Conservation (phyloP, 2,329 filamentous ascomycete genomes). For the Chalaropsis ovoidea region DNA sequence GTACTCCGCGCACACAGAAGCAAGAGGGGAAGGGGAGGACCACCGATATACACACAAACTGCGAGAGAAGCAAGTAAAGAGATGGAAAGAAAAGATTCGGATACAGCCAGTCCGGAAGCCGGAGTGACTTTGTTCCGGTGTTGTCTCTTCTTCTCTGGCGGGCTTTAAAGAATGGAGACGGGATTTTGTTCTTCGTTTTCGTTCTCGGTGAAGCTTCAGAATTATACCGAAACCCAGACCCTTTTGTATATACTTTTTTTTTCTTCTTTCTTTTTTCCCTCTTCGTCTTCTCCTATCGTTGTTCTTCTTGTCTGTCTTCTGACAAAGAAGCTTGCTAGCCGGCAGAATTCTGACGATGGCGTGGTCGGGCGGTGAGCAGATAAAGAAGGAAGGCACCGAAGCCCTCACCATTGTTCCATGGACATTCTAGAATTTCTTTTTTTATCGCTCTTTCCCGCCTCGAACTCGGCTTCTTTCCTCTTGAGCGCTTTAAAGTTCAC, state of each 20-base stretch:
- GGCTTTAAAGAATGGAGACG: neutral
- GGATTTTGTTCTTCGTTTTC: neutral
- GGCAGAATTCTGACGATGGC: neutral
- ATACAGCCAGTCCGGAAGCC: neutral
- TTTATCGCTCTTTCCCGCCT: neutral
- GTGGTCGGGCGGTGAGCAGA: slow-evolving; percentile 8
- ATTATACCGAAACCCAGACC: neutral
- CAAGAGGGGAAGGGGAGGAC: too few relatives aligned
- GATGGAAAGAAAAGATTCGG: neutral
- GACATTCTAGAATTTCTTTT: slow-evolving; percentile 13
- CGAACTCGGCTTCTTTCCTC: neutral
- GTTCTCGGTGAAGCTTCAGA: neutral
- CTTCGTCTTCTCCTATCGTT: neutral
- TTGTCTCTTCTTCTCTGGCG: neutral
- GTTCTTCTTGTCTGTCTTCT: neutral
- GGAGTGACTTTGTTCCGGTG: neutral
- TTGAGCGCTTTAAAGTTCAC: neutral
- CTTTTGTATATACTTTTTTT: neutral
- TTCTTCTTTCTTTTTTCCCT: neutral
- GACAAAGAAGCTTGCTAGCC: too few relatives aligned
- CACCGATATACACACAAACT: too few relatives aligned
- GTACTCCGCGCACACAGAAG: neutral
- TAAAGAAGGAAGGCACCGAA: neutral
- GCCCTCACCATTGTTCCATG: neutral
- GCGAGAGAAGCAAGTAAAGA: neutral